Conservation (phyloP, 1,284 basidiomycete species). For the Sanghuangporus sanghuang region DNA sequence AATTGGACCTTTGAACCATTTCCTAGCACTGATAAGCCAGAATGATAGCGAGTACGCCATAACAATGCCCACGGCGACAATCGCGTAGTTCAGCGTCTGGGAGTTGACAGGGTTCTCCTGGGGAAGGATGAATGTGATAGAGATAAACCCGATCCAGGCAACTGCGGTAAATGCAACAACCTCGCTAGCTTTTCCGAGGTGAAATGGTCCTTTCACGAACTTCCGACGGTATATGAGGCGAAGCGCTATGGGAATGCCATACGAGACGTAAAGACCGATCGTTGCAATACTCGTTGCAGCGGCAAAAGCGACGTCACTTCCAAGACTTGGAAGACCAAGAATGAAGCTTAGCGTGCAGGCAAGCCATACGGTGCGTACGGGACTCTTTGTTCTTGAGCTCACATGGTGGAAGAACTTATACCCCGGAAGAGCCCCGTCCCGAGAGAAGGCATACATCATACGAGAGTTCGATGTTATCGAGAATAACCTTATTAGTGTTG, state of each 20-base stretch:
- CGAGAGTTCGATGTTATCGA: slow-evolving; percentile 72
- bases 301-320: slow-evolving; percentile 64
- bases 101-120: slow-evolving; percentile 62
- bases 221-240: slow-evolving; percentile 53
- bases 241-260: slow-evolving; percentile 64
- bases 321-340: slow-evolving; percentile 65
- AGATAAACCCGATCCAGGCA: slow-evolving; percentile 56
- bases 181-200: slow-evolving; percentile 57
- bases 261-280: slow-evolving; percentile 72
- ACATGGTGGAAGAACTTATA: slow-evolving; percentile 65
- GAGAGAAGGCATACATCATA: slow-evolving; percentile 76
- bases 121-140: slow-evolving; percentile 64
- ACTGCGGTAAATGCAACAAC: slow-evolving; percentile 50
- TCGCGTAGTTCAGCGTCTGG: slow-evolving; percentile 68
- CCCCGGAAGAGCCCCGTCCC: slow-evolving; percentile 67
- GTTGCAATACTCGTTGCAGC: slow-evolving; percentile 76
- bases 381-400: slow-evolving; percentile 49
- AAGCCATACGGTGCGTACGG: slow-evolving; percentile 75
- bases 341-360: slow-evolving; percentile 73
- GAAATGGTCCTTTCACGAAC: slow-evolving; percentile 68
- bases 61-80: slow-evolving; percentile 70
- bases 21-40: slow-evolving; percentile 63
- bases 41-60: slow-evolving; percentile 54
- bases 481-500: slow-evolving; percentile 43
- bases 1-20: slow-evolving; percentile 65